Percentiles rank a stretch among this genome's conserved stretches.
Conservation (phyloP, 176 grass and related monocot genomes). For the Bolboschoenus planiculmis region DNA sequence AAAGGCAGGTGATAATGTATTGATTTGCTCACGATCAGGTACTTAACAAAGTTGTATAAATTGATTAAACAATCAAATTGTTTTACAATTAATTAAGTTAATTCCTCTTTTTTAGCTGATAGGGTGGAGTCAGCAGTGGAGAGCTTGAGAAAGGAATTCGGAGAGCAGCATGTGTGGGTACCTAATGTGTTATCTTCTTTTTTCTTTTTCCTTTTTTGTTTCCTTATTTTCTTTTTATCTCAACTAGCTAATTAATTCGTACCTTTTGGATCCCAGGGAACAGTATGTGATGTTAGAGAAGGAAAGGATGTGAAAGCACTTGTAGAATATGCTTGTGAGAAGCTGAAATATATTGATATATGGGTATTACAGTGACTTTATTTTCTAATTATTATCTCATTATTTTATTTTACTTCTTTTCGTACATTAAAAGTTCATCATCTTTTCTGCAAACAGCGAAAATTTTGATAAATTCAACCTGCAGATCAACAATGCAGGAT, state of each 20-base stretch:
- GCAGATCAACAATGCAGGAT: constrained; percentile 99
- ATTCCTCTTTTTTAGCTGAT: constrained; percentile 37
- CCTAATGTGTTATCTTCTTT: constrained; percentile 36
- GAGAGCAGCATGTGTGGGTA: constrained; percentile 98
- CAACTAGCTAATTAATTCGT: not conserved
- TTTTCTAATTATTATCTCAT: not conserved
- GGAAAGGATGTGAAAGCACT: constrained; percentile 87
- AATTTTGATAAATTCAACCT: not conserved
- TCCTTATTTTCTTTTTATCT: not conserved
- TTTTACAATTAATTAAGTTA: not conserved
- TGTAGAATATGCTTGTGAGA: constrained; percentile 60
- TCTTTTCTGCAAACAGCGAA: not conserved
- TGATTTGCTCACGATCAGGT: constrained; percentile 95
- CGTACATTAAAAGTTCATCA: not conserved
- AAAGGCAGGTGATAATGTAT: constrained; percentile 74
- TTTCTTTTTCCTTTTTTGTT: constrained; percentile 5
- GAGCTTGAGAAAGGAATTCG: constrained; percentile 70
- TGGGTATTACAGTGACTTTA: constrained; percentile 42
- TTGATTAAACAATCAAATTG: not conserved
- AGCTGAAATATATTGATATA: constrained; percentile 79
- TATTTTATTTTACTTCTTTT: not conserved
- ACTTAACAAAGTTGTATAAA: constrained; percentile 5
- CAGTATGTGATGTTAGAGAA: constrained; percentile 83
- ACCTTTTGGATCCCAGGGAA: constrained; percentile 45
- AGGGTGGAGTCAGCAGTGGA: constrained; percentile 51